A percentile compares a stretch with the other conserved stretches of the same genome.
phyloP scores from a whole-genome alignment of 176 grass and related monocot genomes.

The Juncus inflexus region DNA sequence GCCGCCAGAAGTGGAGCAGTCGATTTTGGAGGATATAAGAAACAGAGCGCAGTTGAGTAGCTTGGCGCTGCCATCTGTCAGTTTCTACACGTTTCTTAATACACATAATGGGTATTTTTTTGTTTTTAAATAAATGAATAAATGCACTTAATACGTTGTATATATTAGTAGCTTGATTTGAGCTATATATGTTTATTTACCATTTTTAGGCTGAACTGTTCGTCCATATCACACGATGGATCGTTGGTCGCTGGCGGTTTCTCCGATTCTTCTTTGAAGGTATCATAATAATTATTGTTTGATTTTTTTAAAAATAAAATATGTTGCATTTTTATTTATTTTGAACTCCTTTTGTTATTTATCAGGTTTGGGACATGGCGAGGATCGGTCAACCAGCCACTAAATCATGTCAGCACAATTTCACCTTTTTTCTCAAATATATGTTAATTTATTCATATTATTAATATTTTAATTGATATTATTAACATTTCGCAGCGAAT shows the following conservation, averaged over 20 bases:
- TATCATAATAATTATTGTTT: conserved; percentile 15
- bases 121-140: conserved; percentile 20
- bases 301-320: background rate
- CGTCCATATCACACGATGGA: conserved; percentile 86
- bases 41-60: conserved; percentile 81
- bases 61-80: conserved; percentile 81
- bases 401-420: conserved; percentile 54
- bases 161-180: no score
- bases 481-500: conserved; percentile 38
- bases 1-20: conserved; percentile 75
- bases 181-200: conserved; percentile 1
- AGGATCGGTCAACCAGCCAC: conserved; percentile 63
- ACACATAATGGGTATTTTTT: conserved; percentile 85
- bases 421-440: conserved; percentile 7
- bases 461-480: no score
- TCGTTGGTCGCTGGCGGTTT: conserved; percentile 95
- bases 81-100: conserved; percentile 95
- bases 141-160: background rate
- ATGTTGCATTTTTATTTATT: background rate
- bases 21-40: conserved; percentile 71
- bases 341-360: conserved; percentile 13
- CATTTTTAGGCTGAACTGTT: conserved; percentile 81
- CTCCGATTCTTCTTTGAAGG: conserved; percentile 98
- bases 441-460: background rate
- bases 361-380: conserved; percentile 96